A percentile compares a stretch with the other conserved stretches of the same genome.
Conservation (phyloP, 1,139 yeast genomes). For the Debaryomyces fabryi region DNA sequence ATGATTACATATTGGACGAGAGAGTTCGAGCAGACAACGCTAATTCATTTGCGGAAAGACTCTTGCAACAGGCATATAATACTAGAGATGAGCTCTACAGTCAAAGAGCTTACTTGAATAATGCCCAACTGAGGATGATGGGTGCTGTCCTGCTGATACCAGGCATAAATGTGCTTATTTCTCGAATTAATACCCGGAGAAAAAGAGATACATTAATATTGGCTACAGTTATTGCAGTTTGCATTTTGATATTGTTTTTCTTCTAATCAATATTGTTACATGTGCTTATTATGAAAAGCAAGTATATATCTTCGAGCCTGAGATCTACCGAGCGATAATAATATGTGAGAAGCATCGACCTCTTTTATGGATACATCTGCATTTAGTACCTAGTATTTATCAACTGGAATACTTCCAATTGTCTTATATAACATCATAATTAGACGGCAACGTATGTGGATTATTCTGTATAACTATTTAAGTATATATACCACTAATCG, state of each 20-base stretch:
- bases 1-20: conserved; percentile 80
- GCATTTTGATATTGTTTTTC: conserved; percentile 72
- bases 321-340: neutral
- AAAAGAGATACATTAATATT: conserved; percentile 86
- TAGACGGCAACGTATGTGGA: neutral
- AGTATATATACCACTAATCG: neutral
- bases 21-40: conserved; percentile 72
- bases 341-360: neutral
- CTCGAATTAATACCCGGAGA: conserved; percentile 84
- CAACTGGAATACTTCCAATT: neutral
- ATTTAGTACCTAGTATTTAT: neutral
- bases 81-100: conserved; percentile 82
- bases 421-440: neutral
- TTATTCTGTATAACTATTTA: neutral
- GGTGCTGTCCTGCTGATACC: conserved; percentile 72
- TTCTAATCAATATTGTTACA: neutral
- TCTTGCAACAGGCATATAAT: conserved; percentile 81
- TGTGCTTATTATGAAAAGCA: neutral
- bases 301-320: no score
- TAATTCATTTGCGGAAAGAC: conserved; percentile 74
- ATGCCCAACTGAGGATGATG: conserved; percentile 66
- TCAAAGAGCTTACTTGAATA: conserved; percentile 67
- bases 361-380: neutral
- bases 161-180: conserved; percentile 74
- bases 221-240: conserved; percentile 70